phyloP scores from a whole-genome alignment of 768 basidiomycete genomes.

The Termitomyces sp. region DNA sequence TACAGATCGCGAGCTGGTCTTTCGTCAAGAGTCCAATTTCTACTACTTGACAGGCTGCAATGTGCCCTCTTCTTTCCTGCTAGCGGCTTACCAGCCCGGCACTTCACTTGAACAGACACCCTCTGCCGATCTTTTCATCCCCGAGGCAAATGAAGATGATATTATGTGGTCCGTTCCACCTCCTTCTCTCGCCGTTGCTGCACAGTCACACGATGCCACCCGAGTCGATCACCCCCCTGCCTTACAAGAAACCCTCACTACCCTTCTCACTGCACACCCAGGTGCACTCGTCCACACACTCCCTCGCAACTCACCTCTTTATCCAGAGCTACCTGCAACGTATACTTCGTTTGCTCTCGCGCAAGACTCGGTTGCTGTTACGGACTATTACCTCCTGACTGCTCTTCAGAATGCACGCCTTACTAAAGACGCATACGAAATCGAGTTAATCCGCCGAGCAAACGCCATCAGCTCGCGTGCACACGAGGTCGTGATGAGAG shows the following conservation, averaged over 20 bases:
- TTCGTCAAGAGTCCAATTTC: slow-evolving; percentile 80
- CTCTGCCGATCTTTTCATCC: slow-evolving; percentile 71
- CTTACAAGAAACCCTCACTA: slow-evolving; percentile 45
- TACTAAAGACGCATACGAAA: slow-evolving; percentile 72
- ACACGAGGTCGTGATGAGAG: slow-evolving; percentile 90
- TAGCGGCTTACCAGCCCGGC: slow-evolving; percentile 55
- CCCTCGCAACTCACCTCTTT: slow-evolving; percentile 47
- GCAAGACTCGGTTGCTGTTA: slow-evolving; percentile 33
- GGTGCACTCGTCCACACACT: slow-evolving; percentile 66
- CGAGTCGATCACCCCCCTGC: slow-evolving; percentile 45
- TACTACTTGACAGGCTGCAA: slow-evolving; percentile 82
- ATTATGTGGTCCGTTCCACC: slow-evolving; percentile 91
- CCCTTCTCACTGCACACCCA: slow-evolving; percentile 44
- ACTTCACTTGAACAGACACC: slow-evolving; percentile 27
- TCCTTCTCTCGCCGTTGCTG: slow-evolving; percentile 53
- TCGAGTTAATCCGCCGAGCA: slow-evolving; percentile 72
- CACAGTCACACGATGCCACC: slow-evolving; percentile 57
- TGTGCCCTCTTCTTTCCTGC: slow-evolving; percentile 66
- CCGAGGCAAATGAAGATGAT: slow-evolving; percentile 66
- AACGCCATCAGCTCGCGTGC: slow-evolving; percentile 86
- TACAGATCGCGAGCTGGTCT: slow-evolving; percentile 78
- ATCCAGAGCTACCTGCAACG: slow-evolving; percentile 46
- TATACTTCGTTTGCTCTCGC: slow-evolving; percentile 36
- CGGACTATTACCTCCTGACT: slow-evolving; percentile 63
- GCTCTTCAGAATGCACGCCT: slow-evolving; percentile 83